Base-by-base conservation (phyloP, 73 alveolate genomes). In the Halteria grandinella region DNA sequence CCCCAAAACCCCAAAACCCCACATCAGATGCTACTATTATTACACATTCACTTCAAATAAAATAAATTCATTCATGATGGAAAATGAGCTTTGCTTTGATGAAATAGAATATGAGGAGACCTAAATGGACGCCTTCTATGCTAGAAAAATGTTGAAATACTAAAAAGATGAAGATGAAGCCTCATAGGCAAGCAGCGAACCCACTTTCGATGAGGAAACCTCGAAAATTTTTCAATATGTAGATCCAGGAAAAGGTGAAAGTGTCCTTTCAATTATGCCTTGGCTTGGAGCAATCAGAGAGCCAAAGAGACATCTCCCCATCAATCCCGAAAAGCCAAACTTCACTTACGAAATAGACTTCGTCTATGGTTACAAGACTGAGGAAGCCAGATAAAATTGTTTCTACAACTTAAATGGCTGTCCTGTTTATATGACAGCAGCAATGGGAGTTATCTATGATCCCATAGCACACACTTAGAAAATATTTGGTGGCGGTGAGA, bases 391-490 rank as follows among this genome's bases (percentile, higher is more conserved):
- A 75, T 71, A 89, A 60, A 93, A 92, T 72, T 72, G 89, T 32
- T 84, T 72, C 83, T 90, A 89, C 75, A 95, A 97, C 44, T 27
- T 58, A 23, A 55, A 40, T 29, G 27, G 77, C 54, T 82, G 76
- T 23, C 71, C 84, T 50, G 99, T 95, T 32, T 95, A 93, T 64
- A 92, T 89, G 91, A 88, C 97, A 34, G 99, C 98, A 12, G 98
- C 98, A 6, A 79, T 95, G 28, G 99, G 99, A 20, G 79, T 93
- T 17, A 93, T 95, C 45, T 75, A 70, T 55, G 86, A 93, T 64
- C 83, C 87, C 40, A 78, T 69, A 32, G 69, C 76, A 44, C 51
- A 86, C 33, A 74, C 64, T 37, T 90, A 95, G 66, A 28, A 34
- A 43, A 87, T 81, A 78, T 93, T 91, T 77, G 97, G 97, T 11